phyloP scores from a whole-genome alignment of 352 stramenopile genomes.

The Pythium monospermum region DNA sequence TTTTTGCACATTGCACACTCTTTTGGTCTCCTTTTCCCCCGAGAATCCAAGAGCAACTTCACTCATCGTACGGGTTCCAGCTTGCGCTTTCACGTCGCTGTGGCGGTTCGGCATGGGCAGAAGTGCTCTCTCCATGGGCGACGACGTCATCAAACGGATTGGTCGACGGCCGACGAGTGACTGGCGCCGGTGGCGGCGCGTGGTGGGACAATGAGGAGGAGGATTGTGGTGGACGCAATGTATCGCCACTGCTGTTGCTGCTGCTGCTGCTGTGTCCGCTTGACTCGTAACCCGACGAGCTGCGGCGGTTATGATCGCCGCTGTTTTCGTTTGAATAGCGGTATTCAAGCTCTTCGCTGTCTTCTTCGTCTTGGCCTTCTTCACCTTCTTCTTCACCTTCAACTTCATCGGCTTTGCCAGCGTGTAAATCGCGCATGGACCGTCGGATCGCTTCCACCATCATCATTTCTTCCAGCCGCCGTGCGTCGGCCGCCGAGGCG shows the following conservation, averaged over 20 bases:
- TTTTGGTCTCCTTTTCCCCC: too few species aligned
- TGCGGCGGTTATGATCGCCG: too few species aligned
- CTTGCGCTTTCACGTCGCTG: slow-evolving; percentile 12
- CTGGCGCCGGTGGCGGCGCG: neutral
- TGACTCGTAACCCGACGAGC: too few species aligned
- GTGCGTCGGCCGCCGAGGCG: slow-evolving; percentile 45
- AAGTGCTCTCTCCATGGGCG: neutral
- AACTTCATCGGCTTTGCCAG: slow-evolving; percentile 31
- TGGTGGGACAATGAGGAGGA: too few species aligned
- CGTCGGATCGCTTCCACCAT: slow-evolving; percentile 77
- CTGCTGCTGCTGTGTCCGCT: neutral
- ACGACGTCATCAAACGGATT: slow-evolving; percentile 17
- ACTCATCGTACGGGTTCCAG: slow-evolving; percentile 20
- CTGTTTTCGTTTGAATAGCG: too few species aligned
- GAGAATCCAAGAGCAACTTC: neutral
- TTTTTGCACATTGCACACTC: too few species aligned
- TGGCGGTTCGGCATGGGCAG: too few species aligned
- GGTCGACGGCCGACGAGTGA: slow-evolving; percentile 12
- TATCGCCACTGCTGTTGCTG: slow-evolving; percentile 1
- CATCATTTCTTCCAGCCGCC: slow-evolving; percentile 73
- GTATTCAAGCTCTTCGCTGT: neutral
- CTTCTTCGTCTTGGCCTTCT: neutral
- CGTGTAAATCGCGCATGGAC: slow-evolving; percentile 61
- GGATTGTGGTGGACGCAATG: slow-evolving; percentile 2
- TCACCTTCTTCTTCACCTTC: slow-evolving; percentile 4